phyloP scores from a whole-genome alignment of 2,329 filamentous ascomycete genomes.

The Fusarium poae region DNA sequence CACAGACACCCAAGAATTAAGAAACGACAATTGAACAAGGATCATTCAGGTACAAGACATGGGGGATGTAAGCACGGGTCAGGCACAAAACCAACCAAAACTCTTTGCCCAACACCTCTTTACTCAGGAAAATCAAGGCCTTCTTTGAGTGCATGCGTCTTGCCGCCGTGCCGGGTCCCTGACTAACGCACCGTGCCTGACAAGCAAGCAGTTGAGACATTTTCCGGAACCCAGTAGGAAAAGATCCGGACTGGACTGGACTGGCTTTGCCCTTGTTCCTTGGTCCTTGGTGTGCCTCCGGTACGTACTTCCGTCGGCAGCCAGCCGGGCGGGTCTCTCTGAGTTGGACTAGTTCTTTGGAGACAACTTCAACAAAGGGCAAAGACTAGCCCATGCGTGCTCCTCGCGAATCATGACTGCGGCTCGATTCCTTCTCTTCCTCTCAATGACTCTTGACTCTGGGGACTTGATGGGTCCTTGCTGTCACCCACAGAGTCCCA shows the following conservation, averaged over 20 bases:
- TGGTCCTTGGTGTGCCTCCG: constrained; percentile 5
- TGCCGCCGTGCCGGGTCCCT: constrained; percentile 43
- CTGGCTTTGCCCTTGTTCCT: constrained; percentile 19
- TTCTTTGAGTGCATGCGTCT: constrained; percentile 48
- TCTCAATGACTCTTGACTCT: constrained; percentile 31
- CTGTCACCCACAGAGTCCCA: constrained; percentile 22
- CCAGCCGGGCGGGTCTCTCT: constrained; percentile 38
- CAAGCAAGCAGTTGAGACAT: constrained; percentile 44
- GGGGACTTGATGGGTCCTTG: constrained; percentile 26
- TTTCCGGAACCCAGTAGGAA: constrained; percentile 35
- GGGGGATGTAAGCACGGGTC: constrained; percentile 25
- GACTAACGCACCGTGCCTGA: constrained; percentile 50
- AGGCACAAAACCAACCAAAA: constrained; percentile 40
- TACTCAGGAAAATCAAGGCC: background rate
- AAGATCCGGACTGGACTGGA: constrained; percentile 24
- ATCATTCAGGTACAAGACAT: constrained; percentile 37
- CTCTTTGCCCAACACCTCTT: constrained; percentile 30
- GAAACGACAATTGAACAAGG: constrained; percentile 13
- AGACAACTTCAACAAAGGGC: constrained; percentile 18
- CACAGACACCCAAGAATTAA: constrained; percentile 9
- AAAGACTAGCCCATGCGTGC: constrained; percentile 32
- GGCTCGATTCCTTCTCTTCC: constrained; percentile 11
- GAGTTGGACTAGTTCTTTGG: background rate
- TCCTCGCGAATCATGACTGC: constrained; percentile 44
- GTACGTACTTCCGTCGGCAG: constrained; percentile 37